Percentiles rank a stretch among this genome's conserved stretches.
These are phyloP conservation scores for Pseudopithomyces chartarum DNA, from an alignment of 2,329 filamentous ascomycete genomes.

Conservation along the genomic window DNA sequence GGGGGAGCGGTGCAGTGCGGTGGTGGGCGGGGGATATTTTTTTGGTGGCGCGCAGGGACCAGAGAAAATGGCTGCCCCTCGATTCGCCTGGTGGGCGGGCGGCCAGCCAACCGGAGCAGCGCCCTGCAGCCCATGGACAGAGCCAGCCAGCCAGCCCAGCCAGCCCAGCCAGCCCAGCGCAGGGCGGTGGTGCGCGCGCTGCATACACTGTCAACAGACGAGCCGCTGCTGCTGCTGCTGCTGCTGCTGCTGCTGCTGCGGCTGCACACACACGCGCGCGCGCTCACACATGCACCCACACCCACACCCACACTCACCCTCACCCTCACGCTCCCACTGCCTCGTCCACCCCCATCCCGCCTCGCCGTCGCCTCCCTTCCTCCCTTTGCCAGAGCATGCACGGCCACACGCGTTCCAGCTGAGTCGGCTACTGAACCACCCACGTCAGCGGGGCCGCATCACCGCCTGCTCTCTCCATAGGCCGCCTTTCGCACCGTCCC, in stretches of 20 bases:
- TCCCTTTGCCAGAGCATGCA: slow-evolving; percentile 12
- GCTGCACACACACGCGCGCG: no score
- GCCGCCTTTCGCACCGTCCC: slow-evolving; percentile 24
- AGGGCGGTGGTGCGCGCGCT: background rate
- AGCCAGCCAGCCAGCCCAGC: slow-evolving; percentile 15
- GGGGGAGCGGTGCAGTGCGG: background rate
- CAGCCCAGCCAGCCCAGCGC: background rate
- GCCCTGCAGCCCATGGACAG: slow-evolving; percentile 10
- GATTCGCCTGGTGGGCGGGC: slow-evolving; percentile 2
- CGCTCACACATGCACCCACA: no score
- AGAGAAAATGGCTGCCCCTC: background rate
- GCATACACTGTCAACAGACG: slow-evolving; percentile 17
- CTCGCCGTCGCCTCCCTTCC: background rate
- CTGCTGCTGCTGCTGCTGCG: no score
- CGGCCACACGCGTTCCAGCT: slow-evolving; percentile 28
- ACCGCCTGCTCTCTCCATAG: slow-evolving; percentile 22
- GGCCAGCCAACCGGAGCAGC: no score
- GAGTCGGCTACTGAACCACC: slow-evolving; percentile 25
- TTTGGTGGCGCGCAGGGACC: background rate
- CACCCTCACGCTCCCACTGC: background rate
- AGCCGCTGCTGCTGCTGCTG: background rate
- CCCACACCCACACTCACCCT: no score
- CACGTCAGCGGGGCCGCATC: slow-evolving; percentile 26
- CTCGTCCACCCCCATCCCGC: background rate
- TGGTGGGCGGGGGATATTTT: slow-evolving; percentile 1